Evolutionary conservation across 805 yeast genomes (phyloP).

Genomic region (Kluyveromyces nonfermentans): DNA sequence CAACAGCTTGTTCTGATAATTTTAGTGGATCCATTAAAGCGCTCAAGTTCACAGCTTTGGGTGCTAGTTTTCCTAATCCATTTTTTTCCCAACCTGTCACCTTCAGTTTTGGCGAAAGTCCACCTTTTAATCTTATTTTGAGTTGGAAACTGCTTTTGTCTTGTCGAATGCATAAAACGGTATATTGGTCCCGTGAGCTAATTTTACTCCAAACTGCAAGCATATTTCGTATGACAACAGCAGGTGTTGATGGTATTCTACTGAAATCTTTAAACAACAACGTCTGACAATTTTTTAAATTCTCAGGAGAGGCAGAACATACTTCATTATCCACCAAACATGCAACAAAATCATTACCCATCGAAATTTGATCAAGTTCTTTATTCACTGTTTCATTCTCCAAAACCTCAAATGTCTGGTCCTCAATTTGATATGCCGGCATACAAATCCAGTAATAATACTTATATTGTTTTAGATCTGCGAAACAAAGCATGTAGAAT

Average conservation of each 20-base stretch:
- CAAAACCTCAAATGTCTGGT: neutral
- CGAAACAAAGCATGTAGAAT: slow-evolving; percentile 56
- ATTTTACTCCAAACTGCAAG: slow-evolving; percentile 43
- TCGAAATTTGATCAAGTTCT: neutral
- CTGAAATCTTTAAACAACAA: slow-evolving; percentile 36
- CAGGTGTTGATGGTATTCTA: slow-evolving; percentile 31
- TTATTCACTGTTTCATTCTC: neutral
- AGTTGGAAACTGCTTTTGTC: slow-evolving; percentile 27
- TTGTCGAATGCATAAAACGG: slow-evolving; percentile 42
- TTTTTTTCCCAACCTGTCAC: slow-evolving; percentile 90
- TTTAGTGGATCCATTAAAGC: slow-evolving; percentile 70
- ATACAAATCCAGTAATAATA: slow-evolving; percentile 86
- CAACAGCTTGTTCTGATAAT: slow-evolving; percentile 86
- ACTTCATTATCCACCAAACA: slow-evolving; percentile 7
- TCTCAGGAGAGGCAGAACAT: neutral
- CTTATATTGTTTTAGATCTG: slow-evolving; percentile 82
- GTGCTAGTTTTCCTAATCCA: slow-evolving; percentile 58
- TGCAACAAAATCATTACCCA: neutral
- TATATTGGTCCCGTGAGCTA: slow-evolving; percentile 80
- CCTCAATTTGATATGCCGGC: slow-evolving; percentile 43
- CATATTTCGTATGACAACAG: slow-evolving; percentile 51
- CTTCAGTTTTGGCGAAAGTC: slow-evolving; percentile 27
- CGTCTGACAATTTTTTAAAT: slow-evolving; percentile 8
- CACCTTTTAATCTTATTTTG: slow-evolving; percentile 11
- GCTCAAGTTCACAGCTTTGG: slow-evolving; percentile 77